phyloP scores from a whole-genome alignment of 257 asterid species.

The Solanum chiquidenum region DNA sequence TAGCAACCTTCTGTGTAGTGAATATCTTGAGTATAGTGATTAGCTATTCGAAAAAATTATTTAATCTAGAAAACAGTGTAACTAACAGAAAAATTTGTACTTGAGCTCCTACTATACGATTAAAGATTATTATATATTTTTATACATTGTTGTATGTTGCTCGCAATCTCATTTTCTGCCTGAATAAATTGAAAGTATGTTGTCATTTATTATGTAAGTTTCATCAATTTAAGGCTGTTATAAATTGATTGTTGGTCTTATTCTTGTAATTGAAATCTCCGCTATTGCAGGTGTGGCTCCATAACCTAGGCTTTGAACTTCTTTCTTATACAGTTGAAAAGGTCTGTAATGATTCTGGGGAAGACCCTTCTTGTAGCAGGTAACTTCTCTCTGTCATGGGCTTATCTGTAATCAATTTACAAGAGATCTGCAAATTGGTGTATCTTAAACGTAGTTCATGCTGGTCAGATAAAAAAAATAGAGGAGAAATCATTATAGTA shows the following conservation, averaged over 20 bases:
- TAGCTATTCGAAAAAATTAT: neutral
- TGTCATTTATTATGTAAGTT: neutral
- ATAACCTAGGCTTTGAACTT: slow-evolving; percentile 39
- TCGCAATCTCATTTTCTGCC: neutral
- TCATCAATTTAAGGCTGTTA: neutral
- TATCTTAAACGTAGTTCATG: neutral
- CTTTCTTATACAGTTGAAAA: slow-evolving; percentile 49
- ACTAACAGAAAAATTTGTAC: neutral
- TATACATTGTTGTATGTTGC: neutral
- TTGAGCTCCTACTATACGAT: neutral
- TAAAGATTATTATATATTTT: neutral
- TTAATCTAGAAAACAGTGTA: neutral
- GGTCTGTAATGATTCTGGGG: slow-evolving; percentile 91
- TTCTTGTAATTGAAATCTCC: neutral
- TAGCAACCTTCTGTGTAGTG: neutral
- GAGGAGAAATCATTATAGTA: neutral
- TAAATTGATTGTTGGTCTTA: neutral
- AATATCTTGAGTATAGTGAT: neutral
- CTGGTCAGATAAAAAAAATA: neutral
- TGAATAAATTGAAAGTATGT: neutral
- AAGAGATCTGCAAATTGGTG: neutral
- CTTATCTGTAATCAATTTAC: neutral
- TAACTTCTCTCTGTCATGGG: slow-evolving; percentile 8
- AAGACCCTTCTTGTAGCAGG: slow-evolving; percentile 98
- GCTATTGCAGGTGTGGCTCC: slow-evolving; percentile 72